These are phyloP conservation scores for Mucor racemosus DNA, from an alignment of 371 early-diverging fungal species.

Conservation along the genomic window DNA sequence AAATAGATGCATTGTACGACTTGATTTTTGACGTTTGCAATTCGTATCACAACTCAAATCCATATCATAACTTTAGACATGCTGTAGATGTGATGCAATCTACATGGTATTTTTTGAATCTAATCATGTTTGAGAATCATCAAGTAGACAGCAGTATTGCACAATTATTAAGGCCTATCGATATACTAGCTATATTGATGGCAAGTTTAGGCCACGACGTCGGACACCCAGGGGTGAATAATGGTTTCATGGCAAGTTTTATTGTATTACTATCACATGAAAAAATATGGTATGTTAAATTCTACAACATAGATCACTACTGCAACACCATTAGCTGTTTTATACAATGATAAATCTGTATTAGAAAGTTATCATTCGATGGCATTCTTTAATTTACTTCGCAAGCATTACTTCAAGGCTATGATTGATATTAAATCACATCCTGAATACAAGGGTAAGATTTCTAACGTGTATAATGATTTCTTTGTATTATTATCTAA, in stretches of 20 bases:
- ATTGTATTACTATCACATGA: neutral
- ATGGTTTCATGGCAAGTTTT: slow-evolving; percentile 69
- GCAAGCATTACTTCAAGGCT: slow-evolving; percentile 57
- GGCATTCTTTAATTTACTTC: slow-evolving; percentile 80
- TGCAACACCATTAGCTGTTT: slow-evolving; percentile 77
- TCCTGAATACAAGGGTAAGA: slow-evolving; percentile 39
- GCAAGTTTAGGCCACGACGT: slow-evolving; percentile 86
- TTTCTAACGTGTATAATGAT: neutral
- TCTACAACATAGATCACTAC: slow-evolving; percentile 60
- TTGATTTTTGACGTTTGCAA: slow-evolving; percentile 69
- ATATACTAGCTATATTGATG: slow-evolving; percentile 73
- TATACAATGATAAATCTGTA: slow-evolving; percentile 92
- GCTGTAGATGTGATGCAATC: slow-evolving; percentile 88
- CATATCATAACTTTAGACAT: slow-evolving; percentile 87
- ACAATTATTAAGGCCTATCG: slow-evolving; percentile 60
- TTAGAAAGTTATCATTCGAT: slow-evolving; percentile 94
- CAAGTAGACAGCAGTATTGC: neutral
- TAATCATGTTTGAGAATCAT: neutral
- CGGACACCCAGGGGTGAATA: slow-evolving; percentile 88
- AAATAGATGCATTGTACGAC: slow-evolving; percentile 58
- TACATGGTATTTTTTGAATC: slow-evolving; percentile 71
- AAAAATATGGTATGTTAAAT: neutral
- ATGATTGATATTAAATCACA: slow-evolving; percentile 26
- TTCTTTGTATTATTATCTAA: neutral
- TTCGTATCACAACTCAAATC: slow-evolving; percentile 75